Base-by-base conservation (phyloP, 2,329 filamentous ascomycete species). In the Aspergillus candidus region DNA sequence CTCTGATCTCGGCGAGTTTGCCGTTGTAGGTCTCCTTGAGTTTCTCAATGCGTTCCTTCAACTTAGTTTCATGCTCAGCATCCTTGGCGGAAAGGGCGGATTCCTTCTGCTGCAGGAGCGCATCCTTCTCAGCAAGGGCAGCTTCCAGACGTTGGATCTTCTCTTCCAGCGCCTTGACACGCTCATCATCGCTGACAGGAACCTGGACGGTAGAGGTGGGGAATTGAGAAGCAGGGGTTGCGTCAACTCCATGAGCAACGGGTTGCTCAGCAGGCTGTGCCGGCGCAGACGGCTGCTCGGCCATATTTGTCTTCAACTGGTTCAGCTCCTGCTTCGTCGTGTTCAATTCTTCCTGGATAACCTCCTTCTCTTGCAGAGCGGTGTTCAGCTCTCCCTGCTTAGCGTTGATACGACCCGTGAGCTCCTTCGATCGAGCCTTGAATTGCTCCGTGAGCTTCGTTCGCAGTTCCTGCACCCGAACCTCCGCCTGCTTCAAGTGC, bases 21-120 rank as follows among this genome's bases (percentile, higher is more conserved):
- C 79, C 82, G 56, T 85, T 85, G 47, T 86, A 73, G 10, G 76
- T 80, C 27, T 79, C 76, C 58, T 90, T 85, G 12, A 84, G 71
- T 48, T 82, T 78, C 42, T 77, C 75, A 1, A 72, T 62, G 10
- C 67, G 62, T 45, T 72, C 67, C 38, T 76, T 70, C 44, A 73
- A 58, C 41, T 72, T 67, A 18, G 71, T 63, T 41, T 79, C 74
- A 29, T 74, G 63, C 40, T 77, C 70, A 7, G 67, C 58, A 44
- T 76, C 68, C 51, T 79, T 75, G 17, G 73, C 67, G 32, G 72
- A 66, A 67, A 39, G 61, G 52, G 47, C 43, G 35, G 47, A 50
- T 17, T 76, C 68, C 52, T 79, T 75, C 38, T 75, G 22, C 22
- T 27, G 22, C 22, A 27, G 22, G 22, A 27, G 22, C 37, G 47